Base-by-base conservation (phyloP, 495 filamentous ascomycete species). In the Venustampulla echinocandica region DNA sequence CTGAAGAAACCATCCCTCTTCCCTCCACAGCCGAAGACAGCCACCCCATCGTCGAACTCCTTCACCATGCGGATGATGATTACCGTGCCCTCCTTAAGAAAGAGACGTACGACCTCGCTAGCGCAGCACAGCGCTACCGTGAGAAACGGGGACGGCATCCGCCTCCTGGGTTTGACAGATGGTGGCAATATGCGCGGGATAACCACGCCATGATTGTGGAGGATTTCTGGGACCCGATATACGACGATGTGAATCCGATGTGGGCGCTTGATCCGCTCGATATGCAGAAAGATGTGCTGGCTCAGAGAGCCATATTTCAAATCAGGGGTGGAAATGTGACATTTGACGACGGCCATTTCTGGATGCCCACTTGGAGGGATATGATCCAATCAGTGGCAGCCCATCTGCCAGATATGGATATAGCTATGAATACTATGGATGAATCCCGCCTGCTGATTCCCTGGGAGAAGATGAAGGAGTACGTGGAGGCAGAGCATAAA, bases 161-260 rank as follows among this genome's bases (percentile, higher is more conserved):
- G 1, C 82, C 82, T 4, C 82, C 82, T 3, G 80, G 79, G 4
- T 87, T 84, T 54, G 73, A 78, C 28, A 64, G 66, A 38, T 87
- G 82, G 82, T 83, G 75, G 53, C 60, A 69, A 25, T 84, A 76
- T 46, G 82, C 82, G 7, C 64, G 67, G 40, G 66, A 76, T 37
- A 63, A 69, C 6, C 64, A 76, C 10, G 75, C 72, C 14, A 56
- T 79, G 35, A 70, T 82, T 14, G 69, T 85, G 25, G 83, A 85
- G 49, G 81, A 83, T 51, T 74, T 76, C 40, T 84, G 79, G 55
- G 77, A 84, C 50, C 82, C 81, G 57, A 77, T 85, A 28, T 73
- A 76, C 50, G 77, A 79, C 44, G 82, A 87, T 57, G 56, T 84
- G 22, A 71, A 76, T 30, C 83, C 83, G 0, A 82, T 83, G 50